Evolutionary conservation across 139 green algal genomes (phyloP).

Genomic region (Asterochloris erici): DNA sequence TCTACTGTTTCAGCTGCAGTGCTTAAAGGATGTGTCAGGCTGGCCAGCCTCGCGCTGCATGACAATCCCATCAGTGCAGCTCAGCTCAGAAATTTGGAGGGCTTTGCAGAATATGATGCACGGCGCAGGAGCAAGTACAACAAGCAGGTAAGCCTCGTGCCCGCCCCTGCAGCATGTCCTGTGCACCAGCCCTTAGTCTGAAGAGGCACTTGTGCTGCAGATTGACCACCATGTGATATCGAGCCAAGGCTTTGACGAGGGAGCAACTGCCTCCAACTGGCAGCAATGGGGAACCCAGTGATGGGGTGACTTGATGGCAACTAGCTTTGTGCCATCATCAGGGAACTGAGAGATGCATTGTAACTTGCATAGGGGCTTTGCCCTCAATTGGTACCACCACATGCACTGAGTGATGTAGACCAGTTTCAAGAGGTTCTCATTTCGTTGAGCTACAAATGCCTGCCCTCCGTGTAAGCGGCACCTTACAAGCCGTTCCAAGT

Average conservation of each 20-base stretch:
- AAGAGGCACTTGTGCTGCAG: not conserved
- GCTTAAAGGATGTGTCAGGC: conserved; percentile 31
- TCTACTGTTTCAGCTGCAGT: conserved; percentile 29
- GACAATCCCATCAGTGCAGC: conserved; percentile 61
- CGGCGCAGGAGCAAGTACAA: conserved; percentile 37
- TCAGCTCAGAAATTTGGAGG: conserved; percentile 37
- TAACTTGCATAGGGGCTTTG: no score
- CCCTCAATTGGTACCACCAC: no score
- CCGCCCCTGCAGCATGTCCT: not conserved
- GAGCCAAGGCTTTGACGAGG: conserved; percentile 41
- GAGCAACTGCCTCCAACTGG: conserved; percentile 32
- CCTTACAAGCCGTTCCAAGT: no score
- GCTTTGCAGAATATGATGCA: conserved; percentile 45
- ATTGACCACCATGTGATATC: conserved; percentile 40
- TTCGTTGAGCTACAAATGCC: no score
- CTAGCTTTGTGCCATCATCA: no score
- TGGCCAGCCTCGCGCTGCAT: conserved; percentile 48
- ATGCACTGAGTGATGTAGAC: no score
- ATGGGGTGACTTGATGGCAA: not conserved
- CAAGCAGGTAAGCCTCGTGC: conserved; percentile 45
- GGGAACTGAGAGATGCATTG: no score
- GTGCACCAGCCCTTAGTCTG: not conserved
- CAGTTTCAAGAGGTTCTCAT: no score
- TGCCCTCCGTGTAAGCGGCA: no score
- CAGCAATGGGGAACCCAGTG: conserved; percentile 30